phyloP scores from a whole-genome alignment of 768 basidiomycete species.

The Auriscalpium vulgare region DNA sequence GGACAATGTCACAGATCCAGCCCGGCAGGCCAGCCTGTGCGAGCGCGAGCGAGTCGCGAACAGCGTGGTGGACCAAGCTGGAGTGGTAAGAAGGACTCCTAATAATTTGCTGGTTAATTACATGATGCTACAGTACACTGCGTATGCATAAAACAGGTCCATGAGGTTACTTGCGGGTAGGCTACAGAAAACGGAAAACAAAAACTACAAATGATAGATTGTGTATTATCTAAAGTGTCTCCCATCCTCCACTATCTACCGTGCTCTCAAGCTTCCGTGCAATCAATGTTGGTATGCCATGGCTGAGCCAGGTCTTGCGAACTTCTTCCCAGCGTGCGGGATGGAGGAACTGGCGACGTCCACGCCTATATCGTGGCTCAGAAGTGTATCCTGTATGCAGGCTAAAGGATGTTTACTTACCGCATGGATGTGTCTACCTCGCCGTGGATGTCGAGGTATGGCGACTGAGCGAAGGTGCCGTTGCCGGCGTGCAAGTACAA shows the following conservation, averaged over 20 bases:
- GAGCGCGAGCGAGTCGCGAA: too few relatives aligned
- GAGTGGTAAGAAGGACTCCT: too few relatives aligned
- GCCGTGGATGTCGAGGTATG: conserved; percentile 91
- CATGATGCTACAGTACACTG: too few relatives aligned
- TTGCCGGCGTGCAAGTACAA: conserved; percentile 83
- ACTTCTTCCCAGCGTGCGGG: conserved; percentile 84
- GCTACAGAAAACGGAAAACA: neutral
- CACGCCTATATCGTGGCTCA: conserved; percentile 45
- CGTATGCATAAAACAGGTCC: too few relatives aligned
- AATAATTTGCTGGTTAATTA: too few relatives aligned
- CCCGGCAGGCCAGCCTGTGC: too few relatives aligned
- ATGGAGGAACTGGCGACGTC: conserved; percentile 83
- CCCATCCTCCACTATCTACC: conserved; percentile 92
- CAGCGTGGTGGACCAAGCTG: too few relatives aligned
- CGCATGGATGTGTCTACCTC: conserved; percentile 90
- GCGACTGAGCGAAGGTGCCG: conserved; percentile 83
- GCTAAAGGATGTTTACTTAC: conserved; percentile 33
- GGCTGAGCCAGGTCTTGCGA: conserved; percentile 83
- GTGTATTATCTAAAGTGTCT: conserved; percentile 46
- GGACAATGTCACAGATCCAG: too few relatives aligned
- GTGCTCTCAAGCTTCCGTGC: conserved; percentile 84
- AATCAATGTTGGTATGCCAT: conserved; percentile 83
- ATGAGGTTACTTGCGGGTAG: neutral
- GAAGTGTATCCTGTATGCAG: neutral
- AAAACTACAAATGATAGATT: neutral